These are phyloP conservation scores for Royoungia palumana DNA, from an alignment of 768 basidiomycete species.

Conservation along the genomic window DNA sequence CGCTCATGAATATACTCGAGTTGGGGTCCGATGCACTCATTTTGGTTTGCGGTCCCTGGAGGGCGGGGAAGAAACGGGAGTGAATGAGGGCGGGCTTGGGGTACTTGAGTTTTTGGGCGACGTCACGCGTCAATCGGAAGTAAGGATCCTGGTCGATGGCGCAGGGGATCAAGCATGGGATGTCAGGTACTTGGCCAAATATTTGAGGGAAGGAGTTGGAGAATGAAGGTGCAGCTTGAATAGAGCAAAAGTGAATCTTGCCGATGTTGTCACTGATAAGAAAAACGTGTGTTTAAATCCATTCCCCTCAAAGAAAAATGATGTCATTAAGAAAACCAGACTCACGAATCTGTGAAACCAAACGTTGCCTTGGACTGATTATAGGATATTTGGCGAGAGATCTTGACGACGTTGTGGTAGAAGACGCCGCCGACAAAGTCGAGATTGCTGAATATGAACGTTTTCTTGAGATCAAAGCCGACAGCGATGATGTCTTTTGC, in stretches of 20 bases:
- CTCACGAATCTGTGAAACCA: conserved; percentile 94
- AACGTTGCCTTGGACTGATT: conserved; percentile 95
- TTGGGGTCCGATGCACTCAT: conserved; percentile 97
- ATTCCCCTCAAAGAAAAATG: neutral
- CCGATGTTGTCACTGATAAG: conserved; percentile 90
- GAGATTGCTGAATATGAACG: conserved; percentile 95
- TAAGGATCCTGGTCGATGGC: conserved; percentile 98
- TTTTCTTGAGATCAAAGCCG: conserved; percentile 87
- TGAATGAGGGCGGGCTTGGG: conserved; percentile 92
- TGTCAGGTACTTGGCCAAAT: conserved; percentile 75
- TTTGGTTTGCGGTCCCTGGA: conserved; percentile 97
- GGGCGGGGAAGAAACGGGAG: conserved; percentile 96
- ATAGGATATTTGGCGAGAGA: conserved; percentile 89
- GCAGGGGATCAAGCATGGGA: conserved; percentile 94
- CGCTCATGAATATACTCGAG: conserved; percentile 94
- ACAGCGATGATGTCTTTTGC: conserved; percentile 97
- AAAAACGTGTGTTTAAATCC: neutral
- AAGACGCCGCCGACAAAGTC: conserved; percentile 89
- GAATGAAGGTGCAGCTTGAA: conserved; percentile 96
- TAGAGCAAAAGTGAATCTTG: conserved; percentile 92
- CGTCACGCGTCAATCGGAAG: conserved; percentile 96
- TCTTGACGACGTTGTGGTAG: conserved; percentile 90
- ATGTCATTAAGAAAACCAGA: conserved; percentile 5
- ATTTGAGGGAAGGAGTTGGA: conserved; percentile 99
- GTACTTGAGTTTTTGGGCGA: conserved; percentile 91